Evolutionary conservation across 495 filamentous ascomycete genomes (phyloP).

Genomic region (Emericellopsis terricola): DNA sequence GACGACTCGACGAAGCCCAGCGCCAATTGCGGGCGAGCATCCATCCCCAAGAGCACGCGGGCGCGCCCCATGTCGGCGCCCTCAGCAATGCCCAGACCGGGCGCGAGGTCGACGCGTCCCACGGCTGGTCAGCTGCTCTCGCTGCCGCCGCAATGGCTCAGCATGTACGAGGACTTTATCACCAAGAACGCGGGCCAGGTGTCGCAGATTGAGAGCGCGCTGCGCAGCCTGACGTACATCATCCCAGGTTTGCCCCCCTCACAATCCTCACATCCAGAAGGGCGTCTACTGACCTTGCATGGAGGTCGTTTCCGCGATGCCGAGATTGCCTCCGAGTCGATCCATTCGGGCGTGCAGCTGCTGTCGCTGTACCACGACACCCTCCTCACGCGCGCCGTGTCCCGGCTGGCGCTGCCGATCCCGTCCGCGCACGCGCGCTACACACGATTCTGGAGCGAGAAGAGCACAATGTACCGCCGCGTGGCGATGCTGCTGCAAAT

Average conservation of each 20-base stretch:
- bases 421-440: slow-evolving; percentile 73
- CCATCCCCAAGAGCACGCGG: too few species aligned
- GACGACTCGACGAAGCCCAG: too few species aligned
- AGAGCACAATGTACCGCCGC: slow-evolving; percentile 55
- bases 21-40: too few species aligned
- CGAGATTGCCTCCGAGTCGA: slow-evolving; percentile 82
- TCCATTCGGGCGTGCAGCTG: slow-evolving; percentile 76
- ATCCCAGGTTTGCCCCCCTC: slow-evolving; percentile 50
- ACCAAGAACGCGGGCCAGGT: slow-evolving; percentile 84
- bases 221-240: slow-evolving; percentile 86
- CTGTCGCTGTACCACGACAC: slow-evolving; percentile 90
- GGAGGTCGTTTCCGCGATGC: slow-evolving; percentile 81
- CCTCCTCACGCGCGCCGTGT: slow-evolving; percentile 52
- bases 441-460: slow-evolving; percentile 71
- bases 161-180: slow-evolving; percentile 80
- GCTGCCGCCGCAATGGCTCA: slow-evolving; percentile 55
- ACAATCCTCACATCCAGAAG: slow-evolving; percentile 3
- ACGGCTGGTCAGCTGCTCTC: slow-evolving; percentile 12
- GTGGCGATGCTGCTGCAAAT: slow-evolving; percentile 69
- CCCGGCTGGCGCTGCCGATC: slow-evolving; percentile 22
- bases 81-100: slow-evolving; percentile 18
- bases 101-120: slow-evolving; percentile 1
- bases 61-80: slow-evolving; percentile 12
- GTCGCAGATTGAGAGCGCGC: slow-evolving; percentile 77
- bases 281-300: slow-evolving; percentile 5